Percentiles rank a stretch among this genome's conserved stretches.
phyloP scores from a whole-genome alignment of 2,329 filamentous ascomycete genomes.

The Chrysosporium queenslandicum region DNA sequence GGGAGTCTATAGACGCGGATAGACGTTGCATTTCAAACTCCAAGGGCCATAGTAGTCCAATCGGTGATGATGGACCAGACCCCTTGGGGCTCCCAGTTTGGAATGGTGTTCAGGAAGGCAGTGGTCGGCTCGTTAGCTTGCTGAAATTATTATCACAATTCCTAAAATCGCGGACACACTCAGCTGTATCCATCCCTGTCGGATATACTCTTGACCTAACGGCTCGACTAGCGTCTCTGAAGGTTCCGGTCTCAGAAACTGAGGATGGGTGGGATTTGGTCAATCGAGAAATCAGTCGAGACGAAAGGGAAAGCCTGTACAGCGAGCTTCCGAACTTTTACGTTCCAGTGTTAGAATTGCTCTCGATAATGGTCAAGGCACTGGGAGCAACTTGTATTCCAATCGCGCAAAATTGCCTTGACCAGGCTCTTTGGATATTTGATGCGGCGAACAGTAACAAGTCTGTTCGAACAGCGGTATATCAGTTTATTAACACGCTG shows the following conservation, averaged over 20 bases:
- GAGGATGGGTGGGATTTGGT: conserved; percentile 43
- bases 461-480: conserved; percentile 51
- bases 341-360: conserved; percentile 55
- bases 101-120: conserved; percentile 64
- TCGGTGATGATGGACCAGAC: conserved; percentile 34
- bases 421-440: conserved; percentile 64
- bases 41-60: conserved; percentile 28
- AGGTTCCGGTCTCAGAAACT: conserved; percentile 41
- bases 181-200: conserved; percentile 56
- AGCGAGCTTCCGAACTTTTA: conserved; percentile 64
- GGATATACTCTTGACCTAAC: conserved; percentile 59
- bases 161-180: conserved; percentile 54
- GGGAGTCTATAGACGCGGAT: conserved; percentile 55
- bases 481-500: conserved; percentile 49
- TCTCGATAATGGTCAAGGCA: conserved; percentile 48
- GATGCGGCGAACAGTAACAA: conserved; percentile 42
- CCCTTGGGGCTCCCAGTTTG: conserved; percentile 53
- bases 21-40: conserved; percentile 27
- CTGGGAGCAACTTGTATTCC: conserved; percentile 51
- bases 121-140: conserved; percentile 57
- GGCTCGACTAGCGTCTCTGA: conserved; percentile 58
- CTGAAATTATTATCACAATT: conserved; percentile 56
- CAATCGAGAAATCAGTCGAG: conserved; percentile 62
- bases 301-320: conserved; percentile 75
- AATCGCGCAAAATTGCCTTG: conserved; percentile 54